Evolutionary conservation across 2,329 filamentous ascomycete species (phyloP).

Genomic region (Aureobasidium sp.): DNA sequence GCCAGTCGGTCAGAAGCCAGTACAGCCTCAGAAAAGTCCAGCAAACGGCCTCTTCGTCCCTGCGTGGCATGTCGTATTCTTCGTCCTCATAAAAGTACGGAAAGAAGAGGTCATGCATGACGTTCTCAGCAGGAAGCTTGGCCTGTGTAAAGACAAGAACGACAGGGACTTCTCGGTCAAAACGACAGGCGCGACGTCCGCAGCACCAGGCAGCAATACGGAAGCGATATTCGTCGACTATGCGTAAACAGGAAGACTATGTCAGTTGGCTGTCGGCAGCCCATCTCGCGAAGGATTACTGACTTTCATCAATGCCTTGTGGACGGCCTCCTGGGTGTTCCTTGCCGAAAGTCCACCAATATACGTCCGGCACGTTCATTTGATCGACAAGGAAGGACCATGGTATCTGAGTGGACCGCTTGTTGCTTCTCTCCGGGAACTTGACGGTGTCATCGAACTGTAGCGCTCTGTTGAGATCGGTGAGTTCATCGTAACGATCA

Average conservation of each 20-base stretch:
- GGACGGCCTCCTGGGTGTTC: slow-evolving; percentile 20
- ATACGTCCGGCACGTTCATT: slow-evolving; percentile 31
- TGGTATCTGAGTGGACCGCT: slow-evolving; percentile 23
- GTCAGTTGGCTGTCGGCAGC: not conserved
- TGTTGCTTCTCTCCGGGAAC: slow-evolving; percentile 27
- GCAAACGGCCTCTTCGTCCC: slow-evolving; percentile 29
- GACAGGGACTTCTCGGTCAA: slow-evolving; percentile 24
- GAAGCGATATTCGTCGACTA: slow-evolving; percentile 26
- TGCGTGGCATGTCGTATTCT: slow-evolving; percentile 24
- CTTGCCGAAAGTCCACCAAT: slow-evolving; percentile 29
- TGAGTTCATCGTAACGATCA: slow-evolving; percentile 25
- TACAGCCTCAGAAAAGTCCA: slow-evolving; percentile 29
- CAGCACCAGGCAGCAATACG: slow-evolving; percentile 28
- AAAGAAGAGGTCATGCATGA: slow-evolving; percentile 27
- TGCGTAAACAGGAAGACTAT: not conserved
- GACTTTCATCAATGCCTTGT: not conserved
- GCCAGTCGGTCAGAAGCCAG: slow-evolving; percentile 29
- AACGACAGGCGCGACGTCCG: slow-evolving; percentile 25
- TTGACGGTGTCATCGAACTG: slow-evolving; percentile 28
- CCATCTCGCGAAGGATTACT: not conserved
- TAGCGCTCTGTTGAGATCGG: slow-evolving; percentile 27
- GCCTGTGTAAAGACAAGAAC: slow-evolving; percentile 28
- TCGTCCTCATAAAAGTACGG: slow-evolving; percentile 24
- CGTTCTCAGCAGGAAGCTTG: slow-evolving; percentile 23
- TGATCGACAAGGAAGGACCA: slow-evolving; percentile 31